These are phyloP conservation scores for Hypericum androsaemum DNA, from an alignment of 345 rosid genomes.

Conservation along the genomic window DNA sequence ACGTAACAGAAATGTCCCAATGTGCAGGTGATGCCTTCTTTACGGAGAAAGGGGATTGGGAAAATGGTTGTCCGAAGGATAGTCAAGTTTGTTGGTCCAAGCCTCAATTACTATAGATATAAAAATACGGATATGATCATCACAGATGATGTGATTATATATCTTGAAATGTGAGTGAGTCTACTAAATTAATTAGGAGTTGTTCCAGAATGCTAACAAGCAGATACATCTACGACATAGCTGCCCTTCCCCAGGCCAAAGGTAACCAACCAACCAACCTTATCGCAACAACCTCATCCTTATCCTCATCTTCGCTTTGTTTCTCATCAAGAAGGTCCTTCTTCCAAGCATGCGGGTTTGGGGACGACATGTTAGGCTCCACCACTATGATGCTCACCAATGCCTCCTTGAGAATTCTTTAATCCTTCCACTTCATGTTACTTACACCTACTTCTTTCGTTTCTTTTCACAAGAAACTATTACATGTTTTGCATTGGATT, in stretches of 20 bases:
- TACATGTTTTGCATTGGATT: too few species aligned
- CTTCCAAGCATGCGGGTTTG: slow-evolving; percentile 82
- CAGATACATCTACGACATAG: slow-evolving; percentile 69
- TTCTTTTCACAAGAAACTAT: too few species aligned
- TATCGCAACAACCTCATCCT: not conserved
- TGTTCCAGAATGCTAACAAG: slow-evolving; percentile 48
- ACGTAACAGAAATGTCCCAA: slow-evolving; percentile 25
- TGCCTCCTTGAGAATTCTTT: slow-evolving; percentile 13
- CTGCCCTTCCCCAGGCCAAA: slow-evolving; percentile 66
- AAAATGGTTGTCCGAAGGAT: slow-evolving; percentile 58
- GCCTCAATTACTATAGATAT: too few species aligned
- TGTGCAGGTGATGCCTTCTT: slow-evolving; percentile 67
- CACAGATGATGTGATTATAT: too few species aligned
- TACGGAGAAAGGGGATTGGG: slow-evolving; percentile 69
- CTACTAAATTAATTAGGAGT: too few species aligned
- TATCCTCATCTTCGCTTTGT: not conserved
- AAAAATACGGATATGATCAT: too few species aligned
- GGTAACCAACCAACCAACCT: slow-evolving; percentile 42
- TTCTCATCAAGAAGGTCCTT: slow-evolving; percentile 42
- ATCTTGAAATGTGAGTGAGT: too few species aligned
- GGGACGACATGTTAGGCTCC: slow-evolving; percentile 68
- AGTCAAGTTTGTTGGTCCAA: slow-evolving; percentile 46
- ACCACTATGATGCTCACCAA: slow-evolving; percentile 75
- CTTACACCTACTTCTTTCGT: too few species aligned
- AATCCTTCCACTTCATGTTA: slow-evolving; percentile 10